Evolutionary conservation across 1,284 basidiomycete genomes (phyloP).

Genomic region (Uromyces viciae-fabae): DNA sequence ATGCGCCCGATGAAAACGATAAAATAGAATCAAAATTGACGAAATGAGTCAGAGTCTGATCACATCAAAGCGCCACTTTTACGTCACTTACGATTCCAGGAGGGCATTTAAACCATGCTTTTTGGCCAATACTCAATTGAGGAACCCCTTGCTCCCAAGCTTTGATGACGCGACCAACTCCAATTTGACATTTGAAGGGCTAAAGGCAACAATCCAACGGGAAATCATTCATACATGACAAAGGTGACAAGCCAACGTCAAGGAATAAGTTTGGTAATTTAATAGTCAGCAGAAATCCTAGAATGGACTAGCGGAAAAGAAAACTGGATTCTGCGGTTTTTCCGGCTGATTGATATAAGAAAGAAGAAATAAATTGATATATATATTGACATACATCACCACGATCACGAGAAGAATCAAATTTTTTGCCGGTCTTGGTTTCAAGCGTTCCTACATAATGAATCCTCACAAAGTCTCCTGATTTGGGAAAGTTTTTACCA

Average conservation of each 20-base stretch:
- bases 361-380: not conserved
- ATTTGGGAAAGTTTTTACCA: conserved; percentile 13
- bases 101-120: conserved; percentile 66
- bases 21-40: conserved; percentile 50
- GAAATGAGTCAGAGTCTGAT: conserved; percentile 16
- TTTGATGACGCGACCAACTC: conserved; percentile 51
- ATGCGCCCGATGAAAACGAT: conserved; percentile 46
- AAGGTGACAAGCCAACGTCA: not conserved
- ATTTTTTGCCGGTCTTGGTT: conserved; percentile 23
- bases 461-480: conserved; percentile 29
- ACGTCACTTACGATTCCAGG: conserved; percentile 58
- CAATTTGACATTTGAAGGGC: conserved; percentile 41
- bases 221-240: not conserved
- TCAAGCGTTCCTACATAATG: conserved; percentile 39
- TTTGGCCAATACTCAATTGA: conserved; percentile 71
- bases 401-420: conserved; percentile 40
- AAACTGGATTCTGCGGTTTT: not conserved
- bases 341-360: too few species aligned
- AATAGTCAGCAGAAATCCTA: not conserved
- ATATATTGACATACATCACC: not conserved
- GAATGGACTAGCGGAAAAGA: not conserved
- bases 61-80: not conserved
- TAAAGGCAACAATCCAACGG: not conserved
- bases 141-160: conserved; percentile 61
- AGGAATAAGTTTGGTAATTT: not conserved